A percentile compares a stretch with the other conserved stretches of the same genome.
These are phyloP conservation scores for Ganoderma sinense DNA, from an alignment of 1,284 basidiomycete species.

Conservation along the genomic window DNA sequence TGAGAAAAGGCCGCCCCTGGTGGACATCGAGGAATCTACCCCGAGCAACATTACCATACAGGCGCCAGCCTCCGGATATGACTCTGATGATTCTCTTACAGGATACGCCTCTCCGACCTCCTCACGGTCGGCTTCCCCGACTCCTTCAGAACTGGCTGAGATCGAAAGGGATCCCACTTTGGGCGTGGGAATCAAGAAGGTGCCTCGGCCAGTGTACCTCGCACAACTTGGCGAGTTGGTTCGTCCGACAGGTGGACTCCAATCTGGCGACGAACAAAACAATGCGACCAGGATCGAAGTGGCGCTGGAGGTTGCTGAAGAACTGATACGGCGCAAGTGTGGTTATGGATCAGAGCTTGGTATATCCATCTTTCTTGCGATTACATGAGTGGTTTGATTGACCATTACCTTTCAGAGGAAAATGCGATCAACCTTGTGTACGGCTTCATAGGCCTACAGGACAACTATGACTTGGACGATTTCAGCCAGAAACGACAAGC, in stretches of 20 bases:
- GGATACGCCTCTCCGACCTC: constrained; percentile 75
- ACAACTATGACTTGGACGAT: constrained; percentile 83
- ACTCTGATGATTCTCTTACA: constrained; percentile 85
- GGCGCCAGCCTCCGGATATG: constrained; percentile 50
- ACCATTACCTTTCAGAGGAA: constrained; percentile 63
- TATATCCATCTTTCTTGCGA: constrained; percentile 43
- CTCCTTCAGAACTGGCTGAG: constrained; percentile 80
- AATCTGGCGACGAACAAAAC: constrained; percentile 64
- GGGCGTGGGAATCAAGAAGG: constrained; percentile 68
- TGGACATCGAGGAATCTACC: constrained; percentile 7
- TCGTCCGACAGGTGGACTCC: constrained; percentile 52
- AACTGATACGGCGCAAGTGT: constrained; percentile 82
- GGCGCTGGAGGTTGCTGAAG: constrained; percentile 80
- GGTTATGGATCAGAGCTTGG: constrained; percentile 88
- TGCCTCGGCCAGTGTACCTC: constrained; percentile 83
- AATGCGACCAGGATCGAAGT: constrained; percentile 83
- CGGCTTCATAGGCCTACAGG: constrained; percentile 77
- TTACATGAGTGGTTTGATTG: not conserved
- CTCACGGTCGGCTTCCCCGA: constrained; percentile 82
- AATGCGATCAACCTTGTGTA: constrained; percentile 87
- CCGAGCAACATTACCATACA: constrained; percentile 13
- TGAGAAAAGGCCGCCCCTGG: constrained; percentile 9
- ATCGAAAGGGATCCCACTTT: constrained; percentile 88
- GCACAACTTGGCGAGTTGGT: constrained; percentile 81
- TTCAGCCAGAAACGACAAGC: constrained; percentile 85